Base-by-base conservation (phyloP, 257 asterid species). In the Thymus mandschuricus region DNA sequence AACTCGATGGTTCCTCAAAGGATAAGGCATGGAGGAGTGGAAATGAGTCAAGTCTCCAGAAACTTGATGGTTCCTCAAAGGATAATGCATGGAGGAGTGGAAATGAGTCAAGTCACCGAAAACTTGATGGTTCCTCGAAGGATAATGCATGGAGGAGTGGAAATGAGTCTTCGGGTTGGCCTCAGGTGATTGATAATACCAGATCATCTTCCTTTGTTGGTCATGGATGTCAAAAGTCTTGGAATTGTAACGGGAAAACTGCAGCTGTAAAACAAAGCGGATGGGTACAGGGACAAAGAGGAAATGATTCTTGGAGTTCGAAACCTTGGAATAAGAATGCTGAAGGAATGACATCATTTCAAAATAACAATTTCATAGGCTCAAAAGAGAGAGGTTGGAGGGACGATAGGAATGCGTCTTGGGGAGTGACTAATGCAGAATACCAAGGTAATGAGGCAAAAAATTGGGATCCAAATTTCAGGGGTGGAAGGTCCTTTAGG, bases 21-120 rank as follows among this genome's bases (percentile, higher is more conserved):
- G 81, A 72, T 57, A 79, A 73, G 66, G 78, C 68, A 62, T 90
- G 95, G 93, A 69, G 72, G 77, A 75, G 77, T 45, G 86, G 72
- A 78, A 83, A 86, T 52, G 85, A 76, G 54, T 81, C 85, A 21
- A 21, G 21, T 56, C 58, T 59, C 79, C 60, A 72, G 40, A 31
- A 64, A 64, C 69, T 29, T 11, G 85, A 48, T 59, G 88, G 79
- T 58, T 45, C 85, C 48, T 70, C 74, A 45, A 83, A 76, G 70
- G 81, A 72, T 57, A 79, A 73, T 68, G 78, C 68, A 62, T 90
- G 95, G 93, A 69, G 72, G 77, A 75, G 77, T 45, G 86, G 72
- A 78, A 83, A 86, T 52, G 85, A 76, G 54, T 81, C 85, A 21
- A 21, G 21, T 56, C 58, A 60, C 79, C 60, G 70, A 34, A 31